Evolutionary conservation across 106 monocot species (phyloP), one percentile per base, ranked within the genome.

Genomic region (Cymbidium sinense): DNA sequence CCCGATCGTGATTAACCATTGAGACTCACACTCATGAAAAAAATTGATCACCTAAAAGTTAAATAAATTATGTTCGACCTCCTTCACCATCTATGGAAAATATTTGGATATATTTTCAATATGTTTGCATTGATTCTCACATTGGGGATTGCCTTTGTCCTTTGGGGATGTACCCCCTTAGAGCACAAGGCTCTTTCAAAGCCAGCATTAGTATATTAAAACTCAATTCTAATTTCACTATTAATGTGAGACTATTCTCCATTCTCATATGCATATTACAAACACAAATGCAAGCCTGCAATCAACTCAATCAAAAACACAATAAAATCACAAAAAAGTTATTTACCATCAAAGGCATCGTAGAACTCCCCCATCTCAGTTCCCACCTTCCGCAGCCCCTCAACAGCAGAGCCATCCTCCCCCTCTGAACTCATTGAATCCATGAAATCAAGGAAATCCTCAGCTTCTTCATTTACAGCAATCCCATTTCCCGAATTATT

Each of bases 311-410:
- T 67, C 6, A 3, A 33, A 67, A 67, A 67, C 11, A 33, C 2
- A 33, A 67, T 31, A 31, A 67, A 67, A 31, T 17, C 17, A 30
- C 65, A 33, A 15, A 13, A 67, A 31, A n/a, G 33, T 31, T 29
- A 36, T 39, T 75, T 89, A 93, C 92, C 92, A 84, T 93, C 90
- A 61, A 78, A 86, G 6, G 90, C 89, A 83, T 90, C 88, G 52
- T 79, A 93, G 29, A 74, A 93, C 34, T 93, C 87, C 47, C 82
- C 86, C 11, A 29, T 1, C 36, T 86, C 79, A 55, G 86, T 88
- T 43, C 41, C 39, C 13, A 81, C 80, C 73, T 84, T 86, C 76
- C 64, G 78, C 28, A 23, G 51, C 5, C 71, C 73, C 54, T 84
- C 86, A 13, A 30, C 27, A 23, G 55, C 64, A 78, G 35, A 69